Conservation (phyloP, 129 eudicot species). For the Lactuca sativa region DNA sequence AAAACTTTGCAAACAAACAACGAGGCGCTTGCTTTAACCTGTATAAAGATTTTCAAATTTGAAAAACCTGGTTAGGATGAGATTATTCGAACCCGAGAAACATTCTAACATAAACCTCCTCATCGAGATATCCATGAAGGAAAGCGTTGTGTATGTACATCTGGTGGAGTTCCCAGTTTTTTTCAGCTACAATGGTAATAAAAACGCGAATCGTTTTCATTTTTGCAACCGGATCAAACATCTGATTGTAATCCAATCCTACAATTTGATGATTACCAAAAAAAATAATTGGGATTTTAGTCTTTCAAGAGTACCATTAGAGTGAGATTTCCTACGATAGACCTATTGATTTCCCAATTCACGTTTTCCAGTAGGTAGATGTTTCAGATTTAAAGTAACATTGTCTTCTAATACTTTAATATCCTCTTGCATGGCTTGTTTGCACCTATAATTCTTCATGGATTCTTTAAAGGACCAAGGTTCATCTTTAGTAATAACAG, state of each 20-base stretch:
- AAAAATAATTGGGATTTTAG: not conserved
- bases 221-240: not conserved
- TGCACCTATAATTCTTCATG: not conserved
- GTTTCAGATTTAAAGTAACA: not conserved
- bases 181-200: not conserved
- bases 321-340: too few relatives aligned
- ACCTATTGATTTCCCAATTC: not conserved
- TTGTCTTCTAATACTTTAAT: not conserved
- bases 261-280: not conserved
- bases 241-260: not conserved
- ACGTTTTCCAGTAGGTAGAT: not conserved
- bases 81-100: too few relatives aligned
- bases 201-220: not conserved
- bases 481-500: not conserved
- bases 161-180: slow-evolving; percentile 2
- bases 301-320: not conserved
- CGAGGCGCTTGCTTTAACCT: too few relatives aligned
- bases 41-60: too few relatives aligned
- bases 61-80: too few relatives aligned
- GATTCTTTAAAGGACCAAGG: not conserved
- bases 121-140: too few relatives aligned
- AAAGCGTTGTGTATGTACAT: slow-evolving; percentile 1
- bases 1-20: too few relatives aligned
- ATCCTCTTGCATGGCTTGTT: not conserved
- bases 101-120: too few relatives aligned